These are phyloP conservation scores for Boletus rubescentipes DNA, from an alignment of 768 basidiomycete genomes.

Conservation along the genomic window DNA sequence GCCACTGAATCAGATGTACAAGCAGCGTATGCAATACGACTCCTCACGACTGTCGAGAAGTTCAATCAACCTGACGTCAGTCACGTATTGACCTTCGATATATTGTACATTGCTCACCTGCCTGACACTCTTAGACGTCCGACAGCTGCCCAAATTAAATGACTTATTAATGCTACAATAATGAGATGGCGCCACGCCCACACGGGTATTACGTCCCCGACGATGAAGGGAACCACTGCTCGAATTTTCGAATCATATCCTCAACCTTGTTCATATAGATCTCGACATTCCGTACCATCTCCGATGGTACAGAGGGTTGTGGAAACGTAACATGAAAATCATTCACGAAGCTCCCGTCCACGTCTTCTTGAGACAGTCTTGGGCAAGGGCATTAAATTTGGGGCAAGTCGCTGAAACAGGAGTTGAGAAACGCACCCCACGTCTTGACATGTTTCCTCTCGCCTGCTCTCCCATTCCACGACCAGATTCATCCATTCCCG, in stretches of 20 bases:
- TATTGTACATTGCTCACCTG: not conserved
- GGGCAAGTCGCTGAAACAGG: not conserved
- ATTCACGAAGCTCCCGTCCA: conserved; percentile 6
- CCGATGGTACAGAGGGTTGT: conserved; percentile 10
- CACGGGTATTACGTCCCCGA: not conserved
- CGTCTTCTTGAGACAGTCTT: conserved; percentile 17
- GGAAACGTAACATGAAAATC: conserved; percentile 30
- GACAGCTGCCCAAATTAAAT: not conserved
- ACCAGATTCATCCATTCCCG: conserved; percentile 18
- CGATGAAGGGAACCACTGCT: conserved; percentile 23
- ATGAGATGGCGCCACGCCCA: not conserved
- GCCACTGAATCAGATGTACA: too few relatives aligned
- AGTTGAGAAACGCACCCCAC: conserved; percentile 7
- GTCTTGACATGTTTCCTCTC: conserved; percentile 7
- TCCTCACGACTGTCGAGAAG: too few relatives aligned
- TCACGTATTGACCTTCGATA: too few relatives aligned
- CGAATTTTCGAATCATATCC: conserved; percentile 23
- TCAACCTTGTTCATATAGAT: conserved; percentile 29
- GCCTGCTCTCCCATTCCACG: conserved; percentile 20
- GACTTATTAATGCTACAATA: not conserved
- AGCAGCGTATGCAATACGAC: too few relatives aligned
- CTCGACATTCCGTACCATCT: conserved; percentile 17
- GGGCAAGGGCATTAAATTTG: not conserved
- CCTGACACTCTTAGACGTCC: not conserved
- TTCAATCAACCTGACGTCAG: too few relatives aligned